These are phyloP conservation scores for Metschnikowia amazonensis DNA, from an alignment of 805 yeast genomes.

Conservation along the genomic window DNA sequence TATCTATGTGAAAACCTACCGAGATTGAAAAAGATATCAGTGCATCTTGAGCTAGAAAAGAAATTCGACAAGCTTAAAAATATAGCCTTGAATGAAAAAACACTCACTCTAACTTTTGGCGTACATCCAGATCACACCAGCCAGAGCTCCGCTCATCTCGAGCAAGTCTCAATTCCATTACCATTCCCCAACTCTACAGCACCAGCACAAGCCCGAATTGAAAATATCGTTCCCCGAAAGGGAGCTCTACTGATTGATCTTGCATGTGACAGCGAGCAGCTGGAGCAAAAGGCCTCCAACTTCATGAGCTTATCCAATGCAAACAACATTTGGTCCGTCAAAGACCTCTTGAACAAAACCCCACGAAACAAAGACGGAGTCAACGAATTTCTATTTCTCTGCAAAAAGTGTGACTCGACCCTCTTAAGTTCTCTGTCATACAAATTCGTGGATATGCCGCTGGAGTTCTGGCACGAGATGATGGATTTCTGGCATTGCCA, in stretches of 20 bases:
- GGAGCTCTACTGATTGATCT: neutral
- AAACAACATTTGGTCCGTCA: conserved; percentile 38
- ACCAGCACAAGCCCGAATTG: neutral
- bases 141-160: neutral
- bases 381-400: conserved; percentile 29
- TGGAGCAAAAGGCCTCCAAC: neutral
- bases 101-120: neutral
- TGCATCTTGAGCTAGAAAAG: conserved; percentile 4
- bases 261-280: neutral
- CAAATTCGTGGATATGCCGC: conserved; percentile 66
- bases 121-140: neutral
- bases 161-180: neutral
- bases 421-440: conserved; percentile 31
- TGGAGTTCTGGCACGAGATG: conserved; percentile 90
- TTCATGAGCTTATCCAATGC: conserved; percentile 15
- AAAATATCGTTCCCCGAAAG: neutral
- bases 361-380: conserved; percentile 21
- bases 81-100: neutral
- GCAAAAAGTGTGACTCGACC: conserved; percentile 25
- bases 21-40: conserved; percentile 15
- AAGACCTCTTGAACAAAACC: conserved; percentile 34
- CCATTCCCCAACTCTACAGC: neutral
- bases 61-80: neutral
- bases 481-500: conserved; percentile 99
- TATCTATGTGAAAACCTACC: conserved; percentile 17